Evolutionary conservation across 1,284 basidiomycete genomes (phyloP).

Genomic region (Chalciporus sp.): DNA sequence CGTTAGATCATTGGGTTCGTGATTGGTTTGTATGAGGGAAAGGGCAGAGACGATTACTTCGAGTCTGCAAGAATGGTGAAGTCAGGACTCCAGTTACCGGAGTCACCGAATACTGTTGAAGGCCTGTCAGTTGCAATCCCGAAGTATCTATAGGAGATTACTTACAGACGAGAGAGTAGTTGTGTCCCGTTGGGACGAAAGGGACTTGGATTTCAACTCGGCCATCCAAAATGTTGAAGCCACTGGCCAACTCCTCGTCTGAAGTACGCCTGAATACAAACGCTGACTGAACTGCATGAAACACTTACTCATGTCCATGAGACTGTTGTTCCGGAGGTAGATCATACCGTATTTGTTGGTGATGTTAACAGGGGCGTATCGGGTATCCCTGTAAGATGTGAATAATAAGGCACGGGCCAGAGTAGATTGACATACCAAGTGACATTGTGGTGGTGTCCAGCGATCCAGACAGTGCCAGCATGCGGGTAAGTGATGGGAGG

Average conservation of each 20-base stretch:
- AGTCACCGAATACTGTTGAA: conserved; percentile 40
- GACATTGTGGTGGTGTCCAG: conserved; percentile 34
- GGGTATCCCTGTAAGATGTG: conserved; percentile 37
- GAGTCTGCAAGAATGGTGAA: conserved; percentile 41
- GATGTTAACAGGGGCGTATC: conserved; percentile 34
- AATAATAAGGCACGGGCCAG: not conserved
- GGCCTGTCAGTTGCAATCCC: not conserved
- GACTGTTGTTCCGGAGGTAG: conserved; percentile 32
- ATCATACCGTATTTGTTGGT: conserved; percentile 40
- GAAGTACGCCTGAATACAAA: not conserved
- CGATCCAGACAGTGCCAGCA: conserved; percentile 34
- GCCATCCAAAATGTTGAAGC: conserved; percentile 39
- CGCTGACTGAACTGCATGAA: not conserved
- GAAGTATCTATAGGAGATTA: conserved; percentile 8
- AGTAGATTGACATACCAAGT: conserved; percentile 36
- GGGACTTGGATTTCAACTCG: conserved; percentile 37
- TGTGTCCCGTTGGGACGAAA: conserved; percentile 27
- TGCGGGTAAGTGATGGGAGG: conserved; percentile 39
- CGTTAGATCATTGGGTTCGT: not conserved
- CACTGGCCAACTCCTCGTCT: conserved; percentile 23
- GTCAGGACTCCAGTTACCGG: conserved; percentile 34
- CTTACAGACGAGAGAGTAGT: conserved; percentile 43
- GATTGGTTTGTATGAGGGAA: not conserved
- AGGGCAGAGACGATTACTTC: not conserved
- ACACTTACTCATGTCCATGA: conserved; percentile 36